phyloP scores from a whole-genome alignment of 352 stramenopile genomes.

The Plasmopara muralis region DNA sequence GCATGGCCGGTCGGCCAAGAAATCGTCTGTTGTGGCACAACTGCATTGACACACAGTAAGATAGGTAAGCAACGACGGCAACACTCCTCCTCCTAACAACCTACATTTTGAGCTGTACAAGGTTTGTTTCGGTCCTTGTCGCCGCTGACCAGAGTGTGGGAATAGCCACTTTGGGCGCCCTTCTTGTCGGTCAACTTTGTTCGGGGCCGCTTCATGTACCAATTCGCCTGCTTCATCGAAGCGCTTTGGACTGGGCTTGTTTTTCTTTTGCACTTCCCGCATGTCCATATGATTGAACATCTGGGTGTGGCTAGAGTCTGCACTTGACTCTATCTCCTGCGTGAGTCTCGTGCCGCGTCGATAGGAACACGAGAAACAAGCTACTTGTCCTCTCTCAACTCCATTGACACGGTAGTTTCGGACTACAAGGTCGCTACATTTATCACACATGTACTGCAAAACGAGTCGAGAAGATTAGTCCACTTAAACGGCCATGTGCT shows the following conservation, averaged over 20 bases:
- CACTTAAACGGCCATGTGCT: background rate
- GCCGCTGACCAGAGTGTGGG: background rate
- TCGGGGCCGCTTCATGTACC: slow-evolving; percentile 3
- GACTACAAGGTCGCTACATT: slow-evolving; percentile 49
- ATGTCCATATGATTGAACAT: slow-evolving; percentile 1
- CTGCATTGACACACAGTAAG: slow-evolving; percentile 4
- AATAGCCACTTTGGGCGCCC: background rate
- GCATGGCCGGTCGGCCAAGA: slow-evolving; percentile 18
- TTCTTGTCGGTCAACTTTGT: slow-evolving; percentile 2
- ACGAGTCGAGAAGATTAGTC: slow-evolving; percentile 1
- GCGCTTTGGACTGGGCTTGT: background rate
- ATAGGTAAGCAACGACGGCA: background rate
- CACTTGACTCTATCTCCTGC: background rate
- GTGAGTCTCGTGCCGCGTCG: slow-evolving; percentile 28
- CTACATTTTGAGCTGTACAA: slow-evolving; percentile 18
- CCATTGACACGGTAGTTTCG: slow-evolving; percentile 53
- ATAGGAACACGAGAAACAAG: slow-evolving; percentile 58
- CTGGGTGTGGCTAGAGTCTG: slow-evolving; percentile 9
- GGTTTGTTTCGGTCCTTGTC: slow-evolving; percentile 4
- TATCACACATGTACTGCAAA: slow-evolving; percentile 63
- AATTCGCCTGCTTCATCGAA: background rate
- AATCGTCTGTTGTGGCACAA: slow-evolving; percentile 21
- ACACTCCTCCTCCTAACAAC: slow-evolving; percentile 4
- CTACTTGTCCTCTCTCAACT: slow-evolving; percentile 26
- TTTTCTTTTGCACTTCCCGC: too few species aligned